These are phyloP conservation scores for Apiospora pterosperma DNA, from an alignment of 2,329 filamentous ascomycete genomes.

Conservation along the genomic window DNA sequence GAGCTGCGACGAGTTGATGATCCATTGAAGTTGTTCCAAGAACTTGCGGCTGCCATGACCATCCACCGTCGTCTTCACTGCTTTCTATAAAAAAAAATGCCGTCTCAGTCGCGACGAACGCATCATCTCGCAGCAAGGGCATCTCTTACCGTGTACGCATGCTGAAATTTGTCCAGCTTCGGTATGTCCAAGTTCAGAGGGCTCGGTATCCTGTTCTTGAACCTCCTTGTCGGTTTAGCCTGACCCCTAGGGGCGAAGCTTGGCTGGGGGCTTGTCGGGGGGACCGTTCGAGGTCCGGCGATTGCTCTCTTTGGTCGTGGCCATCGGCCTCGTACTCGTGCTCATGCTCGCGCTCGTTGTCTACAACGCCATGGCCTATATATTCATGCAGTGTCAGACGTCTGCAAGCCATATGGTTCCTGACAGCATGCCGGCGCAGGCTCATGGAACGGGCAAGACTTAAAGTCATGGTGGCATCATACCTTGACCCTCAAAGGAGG, in stretches of 20 bases:
- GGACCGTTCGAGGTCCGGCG: conserved; percentile 16
- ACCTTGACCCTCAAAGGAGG: conserved; percentile 12
- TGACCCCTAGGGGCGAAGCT: conserved; percentile 30
- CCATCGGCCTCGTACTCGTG: conserved; percentile 7
- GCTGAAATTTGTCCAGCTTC: conserved; percentile 20
- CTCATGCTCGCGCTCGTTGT: conserved; percentile 7
- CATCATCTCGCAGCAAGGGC: background rate
- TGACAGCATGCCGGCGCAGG: conserved; percentile 3
- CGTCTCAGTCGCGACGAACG: background rate
- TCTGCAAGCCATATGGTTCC: conserved; percentile 6
- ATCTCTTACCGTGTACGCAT: conserved; percentile 16
- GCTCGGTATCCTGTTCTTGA: conserved; percentile 23
- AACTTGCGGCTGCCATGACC: conserved; percentile 27
- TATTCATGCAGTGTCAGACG: conserved; percentile 2
- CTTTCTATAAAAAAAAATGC: conserved; percentile 16
- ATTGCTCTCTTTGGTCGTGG: conserved; percentile 11
- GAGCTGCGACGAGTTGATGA: conserved; percentile 30
- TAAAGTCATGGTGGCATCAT: conserved; percentile 1
- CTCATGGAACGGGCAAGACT: background rate
- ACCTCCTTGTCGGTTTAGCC: conserved; percentile 26
- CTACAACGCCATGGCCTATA: conserved; percentile 7
- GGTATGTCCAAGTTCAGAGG: conserved; percentile 22
- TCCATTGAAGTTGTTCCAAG: conserved; percentile 29
- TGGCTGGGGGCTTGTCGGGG: conserved; percentile 25
- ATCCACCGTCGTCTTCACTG: conserved; percentile 29